phyloP scores from a whole-genome alignment of 169 alveolate genomes.

The Plasmodium yoelii region DNA sequence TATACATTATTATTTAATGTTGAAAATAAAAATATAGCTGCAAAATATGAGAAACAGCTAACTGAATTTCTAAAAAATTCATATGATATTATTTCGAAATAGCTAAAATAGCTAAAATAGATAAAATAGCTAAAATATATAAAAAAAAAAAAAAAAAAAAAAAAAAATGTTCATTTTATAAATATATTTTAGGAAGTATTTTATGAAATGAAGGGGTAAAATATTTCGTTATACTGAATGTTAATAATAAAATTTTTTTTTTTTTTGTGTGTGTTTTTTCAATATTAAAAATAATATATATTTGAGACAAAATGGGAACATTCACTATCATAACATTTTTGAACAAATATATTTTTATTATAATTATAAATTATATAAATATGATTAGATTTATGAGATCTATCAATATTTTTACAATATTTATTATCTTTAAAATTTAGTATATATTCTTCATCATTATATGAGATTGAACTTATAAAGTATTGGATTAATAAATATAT shows the following conservation, averaged over 20 bases:
- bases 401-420: conserved; percentile 64
- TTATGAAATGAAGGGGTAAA: no score
- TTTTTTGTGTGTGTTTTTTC: background rate
- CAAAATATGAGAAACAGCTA: conserved; percentile 61
- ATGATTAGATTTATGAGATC: conserved; percentile 73
- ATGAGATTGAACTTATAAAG: conserved; percentile 47
- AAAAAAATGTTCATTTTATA: background rate
- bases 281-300: conserved; percentile 19
- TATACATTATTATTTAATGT: conserved; percentile 71
- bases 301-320: conserved; percentile 55
- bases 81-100: conserved; percentile 55
- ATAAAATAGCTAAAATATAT: no score
- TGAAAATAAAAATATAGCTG: conserved; percentile 58
- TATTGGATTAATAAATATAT: conserved; percentile 25
- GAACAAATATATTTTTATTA: conserved; percentile 48
- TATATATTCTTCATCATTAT: conserved; percentile 43
- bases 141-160: no score
- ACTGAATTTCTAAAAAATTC: conserved; percentile 18
- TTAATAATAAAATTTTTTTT: background rate
- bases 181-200: background rate
- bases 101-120: no score
- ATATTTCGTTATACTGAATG: background rate
- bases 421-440: conserved; percentile 69
- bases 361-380: conserved; percentile 66
- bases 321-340: conserved; percentile 70